Evolutionary conservation across 1,139 yeast species (phyloP).

Genomic region (Taphrina communis): DNA sequence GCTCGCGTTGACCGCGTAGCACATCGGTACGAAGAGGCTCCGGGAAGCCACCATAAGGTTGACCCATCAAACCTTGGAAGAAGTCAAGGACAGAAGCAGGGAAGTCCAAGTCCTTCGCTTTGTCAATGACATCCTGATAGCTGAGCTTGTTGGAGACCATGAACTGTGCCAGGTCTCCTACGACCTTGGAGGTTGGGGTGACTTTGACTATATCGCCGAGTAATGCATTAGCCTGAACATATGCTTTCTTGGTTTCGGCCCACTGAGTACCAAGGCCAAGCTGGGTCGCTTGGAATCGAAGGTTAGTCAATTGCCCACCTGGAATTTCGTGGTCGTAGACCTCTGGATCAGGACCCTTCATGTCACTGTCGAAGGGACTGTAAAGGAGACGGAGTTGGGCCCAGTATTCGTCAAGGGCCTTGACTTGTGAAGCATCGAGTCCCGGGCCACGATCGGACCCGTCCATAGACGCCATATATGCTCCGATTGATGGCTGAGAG

Average conservation of each 20-base stretch:
- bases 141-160: conserved; percentile 94
- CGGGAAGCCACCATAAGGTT: conserved; percentile 99
- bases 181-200: conserved; percentile 98
- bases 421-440: conserved; percentile 67
- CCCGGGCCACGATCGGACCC: conserved; percentile 77
- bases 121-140: conserved; percentile 80
- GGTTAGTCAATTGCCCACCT: conserved; percentile 97
- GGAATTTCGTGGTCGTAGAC: conserved; percentile 98
- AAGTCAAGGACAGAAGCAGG: conserved; percentile 97
- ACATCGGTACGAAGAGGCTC: conserved; percentile 94
- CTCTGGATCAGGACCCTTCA: conserved; percentile 99
- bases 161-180: conserved; percentile 97
- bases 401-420: conserved; percentile 93
- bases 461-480: conserved; percentile 87
- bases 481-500: conserved; percentile 95
- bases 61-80: conserved; percentile 99
- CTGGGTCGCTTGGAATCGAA: conserved; percentile 98
- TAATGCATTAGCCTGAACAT: conserved; percentile 83
- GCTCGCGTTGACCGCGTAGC: conserved; percentile 86
- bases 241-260: conserved; percentile 93
- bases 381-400: conserved; percentile 96
- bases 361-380: conserved; percentile 96
- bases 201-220: conserved; percentile 97
- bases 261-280: conserved; percentile 96
- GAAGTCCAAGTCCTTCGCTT: conserved; percentile 92